Base-by-base conservation (phyloP, 2,329 filamentous ascomycete genomes). In the Colletotrichum echinochloae region DNA sequence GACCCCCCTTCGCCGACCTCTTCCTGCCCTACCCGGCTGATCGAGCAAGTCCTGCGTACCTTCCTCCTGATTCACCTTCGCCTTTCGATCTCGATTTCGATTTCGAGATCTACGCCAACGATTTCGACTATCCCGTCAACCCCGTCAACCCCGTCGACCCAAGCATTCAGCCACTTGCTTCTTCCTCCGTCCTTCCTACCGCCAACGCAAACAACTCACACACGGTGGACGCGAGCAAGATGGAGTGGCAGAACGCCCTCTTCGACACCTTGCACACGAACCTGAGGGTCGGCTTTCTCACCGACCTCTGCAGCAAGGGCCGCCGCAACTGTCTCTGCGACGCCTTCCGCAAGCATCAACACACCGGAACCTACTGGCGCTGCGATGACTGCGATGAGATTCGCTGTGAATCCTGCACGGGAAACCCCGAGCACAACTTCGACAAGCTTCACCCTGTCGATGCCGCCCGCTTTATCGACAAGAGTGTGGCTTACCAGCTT, bases 391-490 rank as follows among this genome's bases (percentile, higher is more conserved):
- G 83, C 66, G 73, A 67, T 8, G 76, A 76, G 8, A 78, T 78
- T n/a, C 79, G 81, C 18, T 85, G 83, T 74, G 70, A 71, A 14
- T 75, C 70, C 35, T 85, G 83, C 66, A 74, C 75, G 11, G 81
- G 82, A 1, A 84, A 84, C 39, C 83, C 83, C 0, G 41, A 52
- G 0, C 83, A 85, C 67, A 30, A 74, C 2, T 79, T 79, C 57
- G 26, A 18, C 6, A 35, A 62, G 2, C 72, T 73, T 8, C 26
- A 64, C 28, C 41, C 63, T 5, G n/a, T 71, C 28, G 28, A 67
- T 23, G 14, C 26, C 12, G 23, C 46, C 4, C 37, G 48, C 37
- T 28, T 55, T 5, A 37, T 33, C 11, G 49, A 66, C 46, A 54
- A 52, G 20, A 56, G 39, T 18, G 16, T 26, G 16, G 56, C 54